Evolutionary conservation across 164 flowering plant species (phyloP), one percentile per base, ranked within the genome.

Genomic region (Vitis rotundifolia): DNA sequence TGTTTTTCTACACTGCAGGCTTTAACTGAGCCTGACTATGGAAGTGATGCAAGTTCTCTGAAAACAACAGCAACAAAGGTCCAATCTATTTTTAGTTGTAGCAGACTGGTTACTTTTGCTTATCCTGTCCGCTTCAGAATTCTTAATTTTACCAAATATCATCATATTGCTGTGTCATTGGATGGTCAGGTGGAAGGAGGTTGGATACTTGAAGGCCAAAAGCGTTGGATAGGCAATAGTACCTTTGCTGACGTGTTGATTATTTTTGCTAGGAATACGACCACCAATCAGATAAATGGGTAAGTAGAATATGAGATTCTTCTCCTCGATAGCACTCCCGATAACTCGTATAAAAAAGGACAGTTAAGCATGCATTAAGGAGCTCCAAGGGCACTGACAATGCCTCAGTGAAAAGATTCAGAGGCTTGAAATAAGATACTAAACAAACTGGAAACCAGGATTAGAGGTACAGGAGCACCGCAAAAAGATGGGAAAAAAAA

Each of bases 171-270:
- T 57, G 29, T 10, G 19, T 1, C 13, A 1, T 28, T 67, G 26
- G 66, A 66, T 68, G 61, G 53, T 76, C 76, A 93, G 99, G 94
- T 91, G 56, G 85, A 81, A 55, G 97, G 98, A 71, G 99, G 99
- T 66, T 95, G 98, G 98, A 66, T 91, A 61, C 80, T 95, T 72
- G 91, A 91, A 73, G 98, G 99, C 62, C 97, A 93, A 77, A 95
- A 95, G 71, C 94, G 98, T 7, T 95, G 98, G 99, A 95, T 95
- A 58, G 98, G 98, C 63, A 95, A 95, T 69, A 88, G 97, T 75
- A 93, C 98, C n/a, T 95, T 95, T 84, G 97, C 98, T 11, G 99
- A 95, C 80, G 54, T 95, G 49, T 69, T 95, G 78, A 83, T 95
- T 71, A 78, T 95, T 66, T 91, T 91, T 82, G 97, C 98, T 3